Conservation (phyloP, 169 alveolate species). For the Theileria sp. region DNA sequence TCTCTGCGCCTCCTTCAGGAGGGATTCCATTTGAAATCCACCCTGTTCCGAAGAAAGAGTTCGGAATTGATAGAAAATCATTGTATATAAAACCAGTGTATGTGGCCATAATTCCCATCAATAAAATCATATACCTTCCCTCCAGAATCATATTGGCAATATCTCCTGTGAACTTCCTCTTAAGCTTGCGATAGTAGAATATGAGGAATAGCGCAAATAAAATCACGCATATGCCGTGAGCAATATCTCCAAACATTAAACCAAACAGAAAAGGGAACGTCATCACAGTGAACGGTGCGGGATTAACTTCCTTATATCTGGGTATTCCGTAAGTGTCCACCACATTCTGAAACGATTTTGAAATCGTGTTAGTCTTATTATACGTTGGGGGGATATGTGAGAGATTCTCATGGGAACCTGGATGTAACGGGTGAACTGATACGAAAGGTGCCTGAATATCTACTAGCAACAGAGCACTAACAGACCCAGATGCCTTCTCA, state of each 20-base stretch:
- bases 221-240: slow-evolving; percentile 93
- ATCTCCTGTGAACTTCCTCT: slow-evolving; percentile 63
- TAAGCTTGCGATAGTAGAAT: slow-evolving; percentile 65
- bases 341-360: slow-evolving; percentile 89
- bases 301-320: slow-evolving; percentile 96
- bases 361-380: slow-evolving; percentile 89
- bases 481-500: slow-evolving; percentile 75
- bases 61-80: slow-evolving; percentile 95
- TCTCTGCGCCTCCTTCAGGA: slow-evolving; percentile 23
- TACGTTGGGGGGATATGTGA: slow-evolving; percentile 92
- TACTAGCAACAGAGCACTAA: slow-evolving; percentile 79
- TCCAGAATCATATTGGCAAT: slow-evolving; percentile 74
- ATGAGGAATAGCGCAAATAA: slow-evolving; percentile 81
- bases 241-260: slow-evolving; percentile 99
- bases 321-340: slow-evolving; percentile 99
- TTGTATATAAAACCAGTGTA: slow-evolving; percentile 96
- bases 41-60: slow-evolving; percentile 88
- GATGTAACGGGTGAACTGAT: slow-evolving; percentile 1
- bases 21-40: slow-evolving; percentile 70
- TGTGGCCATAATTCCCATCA: slow-evolving; percentile 94
- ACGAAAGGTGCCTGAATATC: slow-evolving; percentile 64
- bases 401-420: slow-evolving; percentile 75
- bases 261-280: slow-evolving; percentile 99
- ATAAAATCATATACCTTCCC: slow-evolving; percentile 89
- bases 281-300: slow-evolving; percentile 94